Conservation (phyloP, 2,329 filamentous ascomycete genomes). For the Metarhizium sp. region DNA sequence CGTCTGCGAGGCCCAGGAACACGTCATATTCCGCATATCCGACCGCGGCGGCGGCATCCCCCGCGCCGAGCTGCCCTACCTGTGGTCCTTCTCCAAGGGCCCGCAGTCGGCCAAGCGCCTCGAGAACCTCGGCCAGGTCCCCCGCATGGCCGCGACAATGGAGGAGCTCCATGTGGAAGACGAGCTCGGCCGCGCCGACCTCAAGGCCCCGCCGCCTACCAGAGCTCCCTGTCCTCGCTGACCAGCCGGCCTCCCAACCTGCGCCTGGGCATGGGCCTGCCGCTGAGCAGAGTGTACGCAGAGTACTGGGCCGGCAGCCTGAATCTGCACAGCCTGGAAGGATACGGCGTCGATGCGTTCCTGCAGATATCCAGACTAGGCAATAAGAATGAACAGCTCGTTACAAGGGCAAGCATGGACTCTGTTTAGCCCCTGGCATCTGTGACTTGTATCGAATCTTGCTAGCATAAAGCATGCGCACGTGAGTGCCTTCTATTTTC, state of each 20-base stretch:
- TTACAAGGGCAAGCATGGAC: constrained; percentile 67
- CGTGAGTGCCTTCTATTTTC: not conserved
- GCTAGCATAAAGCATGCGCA: not conserved
- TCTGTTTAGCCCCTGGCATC: constrained; percentile 35
- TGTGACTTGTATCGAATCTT: too few species aligned
- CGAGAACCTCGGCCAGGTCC: constrained; percentile 78
- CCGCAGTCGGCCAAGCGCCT: constrained; percentile 68
- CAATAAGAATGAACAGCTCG: constrained; percentile 95
- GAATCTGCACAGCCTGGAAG: constrained; percentile 85
- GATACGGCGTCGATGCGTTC: constrained; percentile 93
- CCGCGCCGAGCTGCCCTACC: constrained; percentile 71
- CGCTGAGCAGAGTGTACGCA: constrained; percentile 87
- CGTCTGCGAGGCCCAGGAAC: constrained; percentile 86
- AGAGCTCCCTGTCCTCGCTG: constrained; percentile 66
- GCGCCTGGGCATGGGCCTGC: constrained; percentile 83
- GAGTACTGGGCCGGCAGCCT: constrained; percentile 96
- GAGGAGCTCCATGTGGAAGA: constrained; percentile 63
- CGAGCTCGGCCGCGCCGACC: constrained; percentile 29
- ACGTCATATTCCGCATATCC: constrained; percentile 92
- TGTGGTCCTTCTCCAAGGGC: constrained; percentile 97
- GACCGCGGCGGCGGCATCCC: constrained; percentile 92
- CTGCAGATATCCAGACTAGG: constrained; percentile 92
- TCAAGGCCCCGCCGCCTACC: constrained; percentile 29
- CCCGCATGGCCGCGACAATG: constrained; percentile 85
- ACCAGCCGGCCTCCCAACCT: constrained; percentile 79